phyloP scores from a whole-genome alignment of 2,329 filamentous ascomycete genomes.

The Stachybotrys chlorohalonatus region DNA sequence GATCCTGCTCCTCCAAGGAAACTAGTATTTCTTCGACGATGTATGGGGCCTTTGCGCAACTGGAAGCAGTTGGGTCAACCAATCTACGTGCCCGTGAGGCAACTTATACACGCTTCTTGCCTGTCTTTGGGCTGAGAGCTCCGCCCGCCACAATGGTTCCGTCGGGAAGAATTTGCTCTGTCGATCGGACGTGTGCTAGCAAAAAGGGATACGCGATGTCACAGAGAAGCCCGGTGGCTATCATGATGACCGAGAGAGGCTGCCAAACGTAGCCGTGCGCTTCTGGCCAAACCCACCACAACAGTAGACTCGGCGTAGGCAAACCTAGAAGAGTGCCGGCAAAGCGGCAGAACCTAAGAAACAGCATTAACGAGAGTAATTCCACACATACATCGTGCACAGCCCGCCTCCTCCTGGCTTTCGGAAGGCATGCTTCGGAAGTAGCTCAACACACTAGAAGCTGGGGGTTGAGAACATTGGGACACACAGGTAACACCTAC shows the following conservation, averaged over 20 bases:
- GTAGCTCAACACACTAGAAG: too few species aligned
- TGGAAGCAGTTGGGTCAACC: too few species aligned
- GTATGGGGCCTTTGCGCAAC: too few species aligned
- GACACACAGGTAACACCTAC: constrained; percentile 22
- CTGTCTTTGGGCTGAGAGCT: background rate
- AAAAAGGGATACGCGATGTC: constrained; percentile 37
- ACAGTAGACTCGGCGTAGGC: constrained; percentile 24
- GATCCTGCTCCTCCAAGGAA: background rate
- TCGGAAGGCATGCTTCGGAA: too few species aligned
- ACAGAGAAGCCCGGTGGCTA: constrained; percentile 27
- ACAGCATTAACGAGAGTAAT: too few species aligned
- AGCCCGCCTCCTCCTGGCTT: too few species aligned
- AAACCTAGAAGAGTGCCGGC: constrained; percentile 33
- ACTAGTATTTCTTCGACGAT: too few species aligned
- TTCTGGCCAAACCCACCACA: constrained; percentile 44
- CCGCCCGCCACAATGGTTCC: constrained; percentile 22
- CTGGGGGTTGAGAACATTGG: too few species aligned
- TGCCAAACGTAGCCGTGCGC: constrained; percentile 36
- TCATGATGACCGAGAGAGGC: constrained; percentile 32
- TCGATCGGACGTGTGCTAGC: constrained; percentile 27
- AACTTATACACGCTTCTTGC: background rate
- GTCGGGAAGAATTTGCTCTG: constrained; percentile 26
- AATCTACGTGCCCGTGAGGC: too few species aligned
- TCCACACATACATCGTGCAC: too few species aligned
- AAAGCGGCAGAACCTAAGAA: constrained; percentile 30